A percentile compares a stretch with the other conserved stretches of the same genome.
These are phyloP conservation scores for Stachybotrys chlorohalonatus DNA, from an alignment of 2,329 filamentous ascomycete genomes.

Conservation along the genomic window DNA sequence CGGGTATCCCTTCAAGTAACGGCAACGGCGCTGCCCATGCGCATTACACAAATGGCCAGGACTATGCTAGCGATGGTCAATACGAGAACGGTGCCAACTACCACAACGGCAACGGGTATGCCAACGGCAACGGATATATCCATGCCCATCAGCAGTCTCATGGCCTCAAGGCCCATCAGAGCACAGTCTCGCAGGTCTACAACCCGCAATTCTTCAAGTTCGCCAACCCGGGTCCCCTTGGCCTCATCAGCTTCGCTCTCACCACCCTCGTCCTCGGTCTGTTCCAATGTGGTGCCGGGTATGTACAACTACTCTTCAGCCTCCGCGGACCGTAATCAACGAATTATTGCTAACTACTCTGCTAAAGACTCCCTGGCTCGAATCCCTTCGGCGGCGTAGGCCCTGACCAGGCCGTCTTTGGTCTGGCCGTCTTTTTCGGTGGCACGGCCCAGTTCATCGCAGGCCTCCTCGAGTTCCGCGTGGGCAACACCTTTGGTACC, in stretches of 20 bases:
- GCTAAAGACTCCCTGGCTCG: slow-evolving; percentile 19
- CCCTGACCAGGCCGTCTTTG: slow-evolving; percentile 26
- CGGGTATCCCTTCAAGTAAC: not conserved
- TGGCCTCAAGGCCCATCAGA: slow-evolving; percentile 17
- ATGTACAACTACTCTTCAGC: slow-evolving; percentile 14
- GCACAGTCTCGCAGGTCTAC: slow-evolving; percentile 24
- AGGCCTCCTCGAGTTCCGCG: slow-evolving; percentile 45
- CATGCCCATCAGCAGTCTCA: not conserved
- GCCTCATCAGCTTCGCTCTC: slow-evolving; percentile 54
- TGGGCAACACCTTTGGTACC: slow-evolving; percentile 55
- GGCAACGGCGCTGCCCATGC: not conserved
- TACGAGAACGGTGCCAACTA: not conserved
- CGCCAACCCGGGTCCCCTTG: slow-evolving; percentile 51
- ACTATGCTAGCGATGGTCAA: not conserved
- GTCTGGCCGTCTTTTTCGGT: slow-evolving; percentile 41
- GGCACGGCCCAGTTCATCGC: slow-evolving; percentile 59
- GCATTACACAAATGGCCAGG: not conserved
- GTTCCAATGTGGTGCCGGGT: slow-evolving; percentile 38
- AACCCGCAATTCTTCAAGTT: slow-evolving; percentile 31
- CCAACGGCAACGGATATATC: slow-evolving; percentile 4
- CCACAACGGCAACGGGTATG: slow-evolving; percentile 4
- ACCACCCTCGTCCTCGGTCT: slow-evolving; percentile 53
- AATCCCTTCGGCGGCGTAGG: slow-evolving; percentile 23
- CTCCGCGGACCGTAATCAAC: not conserved
- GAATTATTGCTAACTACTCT: not conserved